Evolutionary conservation across 1,139 yeast genomes (phyloP).

Genomic region (Blastobotrys buckinghamii): DNA sequence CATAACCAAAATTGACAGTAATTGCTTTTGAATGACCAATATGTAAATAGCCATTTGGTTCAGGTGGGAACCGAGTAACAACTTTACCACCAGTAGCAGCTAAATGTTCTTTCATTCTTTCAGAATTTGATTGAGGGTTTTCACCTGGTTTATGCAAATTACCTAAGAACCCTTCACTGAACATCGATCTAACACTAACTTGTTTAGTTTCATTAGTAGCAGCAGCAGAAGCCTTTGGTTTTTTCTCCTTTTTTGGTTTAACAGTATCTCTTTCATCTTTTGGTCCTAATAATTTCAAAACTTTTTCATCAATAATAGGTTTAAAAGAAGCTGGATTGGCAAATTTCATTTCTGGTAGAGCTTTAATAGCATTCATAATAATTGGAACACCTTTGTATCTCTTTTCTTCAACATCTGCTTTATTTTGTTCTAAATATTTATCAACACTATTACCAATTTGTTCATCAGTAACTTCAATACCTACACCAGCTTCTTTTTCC

Average conservation of each 20-base stretch:
- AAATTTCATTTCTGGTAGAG: constrained; percentile 75
- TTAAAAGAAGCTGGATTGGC: constrained; percentile 84
- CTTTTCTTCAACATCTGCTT: constrained; percentile 54
- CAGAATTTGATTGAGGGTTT: constrained; percentile 54
- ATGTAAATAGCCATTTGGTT: constrained; percentile 94
- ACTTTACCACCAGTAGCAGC: constrained; percentile 75
- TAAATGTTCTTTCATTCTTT: constrained; percentile 68
- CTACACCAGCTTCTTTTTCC: constrained; percentile 72
- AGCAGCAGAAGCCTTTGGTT: constrained; percentile 12
- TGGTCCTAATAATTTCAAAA: constrained; percentile 74
- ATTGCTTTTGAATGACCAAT: constrained; percentile 98
- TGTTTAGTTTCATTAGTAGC: constrained; percentile 21
- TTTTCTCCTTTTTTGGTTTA: constrained; percentile 58
- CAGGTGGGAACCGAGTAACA: constrained; percentile 95
- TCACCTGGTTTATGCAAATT: constrained; percentile 94
- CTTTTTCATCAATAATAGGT: constrained; percentile 74
- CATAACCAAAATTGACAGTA: constrained; percentile 93
- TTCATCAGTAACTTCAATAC: constrained; percentile 60
- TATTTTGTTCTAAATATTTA: constrained; percentile 53
- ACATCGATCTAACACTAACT: constrained; percentile 61
- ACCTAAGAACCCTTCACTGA: constrained; percentile 91
- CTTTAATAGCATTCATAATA: constrained; percentile 70
- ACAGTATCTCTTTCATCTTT: constrained; percentile 90
- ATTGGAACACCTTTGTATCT: constrained; percentile 76
- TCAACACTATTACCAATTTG: constrained; percentile 56